Evolutionary conservation across 371 early-diverging fungal species (phyloP), one percentile per base, ranked within the genome.

Genomic region (Mortierella sp.): DNA sequence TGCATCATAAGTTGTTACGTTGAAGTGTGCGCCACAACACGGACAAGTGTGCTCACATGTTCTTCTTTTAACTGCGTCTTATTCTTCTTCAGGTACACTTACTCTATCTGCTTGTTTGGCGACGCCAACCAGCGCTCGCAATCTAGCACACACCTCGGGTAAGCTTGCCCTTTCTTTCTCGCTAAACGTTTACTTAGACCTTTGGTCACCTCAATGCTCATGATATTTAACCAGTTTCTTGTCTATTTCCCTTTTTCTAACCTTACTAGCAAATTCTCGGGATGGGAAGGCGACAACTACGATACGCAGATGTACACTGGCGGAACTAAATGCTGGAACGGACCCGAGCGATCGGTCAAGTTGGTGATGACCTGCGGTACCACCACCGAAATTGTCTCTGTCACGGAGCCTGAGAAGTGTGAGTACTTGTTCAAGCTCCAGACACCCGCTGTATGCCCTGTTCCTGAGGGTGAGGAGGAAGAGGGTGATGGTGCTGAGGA

Each of bases 251-350:
- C 31, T 16, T 26, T 6, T 55, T 13, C 8, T 54, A 54, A n/a
- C 54, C 24, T 8, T 19, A 28, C 55, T 76, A 83, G 84, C 11
- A 83, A 77, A 76, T 84, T 84, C 75, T 80, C 85, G 21, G 31
- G 53, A 26, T 84, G 85, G 85, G 82, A 77, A 24, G 87, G 80
- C 4, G 78, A 88, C 31, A 57, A 88, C 51, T 94, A 95, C 75
- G 78, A 74, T 13, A 75, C 87, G 40, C 96, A 95, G 79, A 75
- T 87, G 67, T 97, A 95, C 83, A 87, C 83, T 13, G 89, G 91
- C 61, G 99, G 99, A 48, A 87, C 91, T 6, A 89, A 90, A 69
- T 98, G 99, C 89, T 98, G 99, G 98, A 96, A 98, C 78, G 99
- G 98, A 0, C 98, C 98, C 1, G 91, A 93, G 48, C 91, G 99